Base-by-base conservation (phyloP, 352 stramenopile species). In the Aphanomyces invadans region DNA sequence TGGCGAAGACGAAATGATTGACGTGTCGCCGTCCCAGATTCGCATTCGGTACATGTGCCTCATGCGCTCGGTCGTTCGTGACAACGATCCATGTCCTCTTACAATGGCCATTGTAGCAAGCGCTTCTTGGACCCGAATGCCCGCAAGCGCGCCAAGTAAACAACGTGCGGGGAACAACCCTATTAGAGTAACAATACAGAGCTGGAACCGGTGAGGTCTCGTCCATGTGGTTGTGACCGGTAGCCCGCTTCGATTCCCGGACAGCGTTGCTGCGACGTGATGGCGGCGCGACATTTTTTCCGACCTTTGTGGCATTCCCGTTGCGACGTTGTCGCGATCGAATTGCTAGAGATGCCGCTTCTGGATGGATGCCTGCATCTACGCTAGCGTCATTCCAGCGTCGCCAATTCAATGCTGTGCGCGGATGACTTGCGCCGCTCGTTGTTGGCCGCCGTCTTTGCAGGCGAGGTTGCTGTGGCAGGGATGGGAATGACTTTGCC, bases 1-100 rank as follows among this genome's bases (percentile, higher is more conserved):
- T 71, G 83, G 80, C 54, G 89, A 98, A 51, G 97, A 99, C 76
- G 97, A 99, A 78, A 97, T 99, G 74, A 97, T 99, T 64, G 97
- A 99, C 73, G 90, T 99, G 15, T 98, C 96, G 44, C 97, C 97
- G 19, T 75, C 74, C 26, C 95, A 81, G 70, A 96, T 99, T 49
- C 87, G 97, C 62, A 92, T 99, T 73, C 72, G 77, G 76, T 83
- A 57, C n/a, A n/a, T n/a, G n/a, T n/a, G n/a, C n/a, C n/a, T n/a
- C n/a, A n/a, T n/a, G n/a, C 26, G 74, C 39, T n/a, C n/a, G n/a
- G n/a, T n/a, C n/a, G 9, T 21, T 33, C 25, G 49, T 32, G 17
- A 21, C 21, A n/a, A 25, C 21, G 12, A 21, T 9, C 49, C 17
- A 15, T 23, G 19, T 28, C 28, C 25, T 17, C 19, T 29, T 54